Evolutionary conservation across 1,284 basidiomycete genomes (phyloP), one percentile per base, ranked within the genome.

Genomic region (Marasmius sp.): DNA sequence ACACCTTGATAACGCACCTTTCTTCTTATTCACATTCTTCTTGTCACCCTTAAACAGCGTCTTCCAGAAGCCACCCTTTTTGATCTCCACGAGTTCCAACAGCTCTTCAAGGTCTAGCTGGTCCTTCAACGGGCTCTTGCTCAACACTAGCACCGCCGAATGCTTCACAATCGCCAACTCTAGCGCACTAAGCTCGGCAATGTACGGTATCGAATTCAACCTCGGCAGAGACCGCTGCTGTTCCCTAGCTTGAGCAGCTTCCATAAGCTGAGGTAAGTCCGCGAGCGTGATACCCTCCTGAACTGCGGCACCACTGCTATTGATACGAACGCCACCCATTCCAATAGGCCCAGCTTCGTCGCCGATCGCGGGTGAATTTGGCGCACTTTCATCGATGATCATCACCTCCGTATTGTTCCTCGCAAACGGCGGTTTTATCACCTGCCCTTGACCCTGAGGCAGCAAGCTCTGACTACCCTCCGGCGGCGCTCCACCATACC

Each of bases 51-150:
- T 87, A 82, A 99, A 98, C 38, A 98, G 75, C 77, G 96, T 95
- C 68, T 94, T 93, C 96, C 96, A 99, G 79, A 98, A 98, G 39
- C 93, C 93, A 67, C 88, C 90, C 82, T 97, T 98, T 80, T 97
- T 93, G 43, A 82, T 83, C 75, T 98, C 96, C 50, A 99, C 88
- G 70, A 98, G 81, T 74, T 99, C 97, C 68, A 98, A 76, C 59
- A 98, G 81, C 71, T 99, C 97, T 65, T 99, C 97, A 62, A 97
- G 72, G 66, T 96, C 93, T 65, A 95, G 86, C 63, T 90, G 84
- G 66, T 96, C 93, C 63, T 85, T 88, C 50, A 98, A 76, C 39
- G 89, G 85, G 10, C 89, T 93, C 66, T 88, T 89, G 70, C 85
- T 84, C 47, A 99, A 81, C 12, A 88, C 85, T 22, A 96, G 81